A percentile compares a stretch with the other conserved stretches of the same genome.
These are phyloP conservation scores for Capsicum baccatum DNA, from an alignment of 257 asterid species.

Conservation along the genomic window DNA sequence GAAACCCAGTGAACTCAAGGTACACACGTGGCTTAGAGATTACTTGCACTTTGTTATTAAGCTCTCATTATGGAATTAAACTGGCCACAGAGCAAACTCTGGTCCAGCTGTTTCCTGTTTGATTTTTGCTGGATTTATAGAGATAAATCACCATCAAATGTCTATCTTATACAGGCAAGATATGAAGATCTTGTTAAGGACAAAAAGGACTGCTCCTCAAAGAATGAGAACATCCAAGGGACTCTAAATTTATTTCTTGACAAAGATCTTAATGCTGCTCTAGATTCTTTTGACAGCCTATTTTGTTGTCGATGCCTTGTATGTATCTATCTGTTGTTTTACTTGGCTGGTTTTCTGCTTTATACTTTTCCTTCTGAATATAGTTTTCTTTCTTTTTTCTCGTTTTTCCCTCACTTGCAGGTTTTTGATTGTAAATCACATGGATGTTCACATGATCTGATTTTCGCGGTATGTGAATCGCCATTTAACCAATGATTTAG, in stretches of 20 bases:
- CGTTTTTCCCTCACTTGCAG: conserved; percentile 51
- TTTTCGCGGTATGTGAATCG: conserved; percentile 57
- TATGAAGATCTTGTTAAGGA: conserved; percentile 68
- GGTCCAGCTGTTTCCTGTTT: conserved; percentile 72
- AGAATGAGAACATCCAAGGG: conserved; percentile 55
- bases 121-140: conserved; percentile 59
- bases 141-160: conserved; percentile 68
- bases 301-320: conserved; percentile 96
- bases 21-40: conserved; percentile 44
- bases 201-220: conserved; percentile 41
- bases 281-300: conserved; percentile 90
- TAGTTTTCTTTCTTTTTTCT: conserved; percentile 28
- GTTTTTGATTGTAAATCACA: conserved; percentile 93
- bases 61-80: conserved; percentile 42
- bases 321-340: conserved; percentile 41
- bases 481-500: neutral
- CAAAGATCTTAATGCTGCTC: conserved; percentile 88
- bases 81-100: conserved; percentile 68
- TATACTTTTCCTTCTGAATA: conserved; percentile 11
- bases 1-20: conserved; percentile 82
- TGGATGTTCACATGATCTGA: conserved; percentile 95
- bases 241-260: conserved; percentile 69
- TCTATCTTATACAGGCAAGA: conserved; percentile 93
- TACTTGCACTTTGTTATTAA: conserved; percentile 28
- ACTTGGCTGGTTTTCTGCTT: conserved; percentile 1